Conservation (phyloP, 768 basidiomycete genomes). For the Pleurotus salmoneostramineus region DNA sequence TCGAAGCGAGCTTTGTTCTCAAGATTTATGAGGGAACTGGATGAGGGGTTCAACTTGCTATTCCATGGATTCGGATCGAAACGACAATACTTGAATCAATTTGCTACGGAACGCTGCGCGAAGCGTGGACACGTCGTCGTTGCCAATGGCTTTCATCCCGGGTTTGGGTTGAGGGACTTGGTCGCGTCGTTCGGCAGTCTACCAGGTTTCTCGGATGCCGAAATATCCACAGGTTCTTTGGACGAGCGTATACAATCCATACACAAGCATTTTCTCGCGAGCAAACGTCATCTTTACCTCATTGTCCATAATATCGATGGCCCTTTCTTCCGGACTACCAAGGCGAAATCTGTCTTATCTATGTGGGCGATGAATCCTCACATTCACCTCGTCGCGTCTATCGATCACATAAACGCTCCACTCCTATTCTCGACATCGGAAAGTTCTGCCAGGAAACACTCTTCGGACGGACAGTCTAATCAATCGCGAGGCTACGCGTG, state of each 20-base stretch:
- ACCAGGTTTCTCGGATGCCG: slow-evolving; percentile 33
- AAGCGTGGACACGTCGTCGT: slow-evolving; percentile 70
- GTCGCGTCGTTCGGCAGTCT: slow-evolving; percentile 55
- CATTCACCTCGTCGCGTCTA: slow-evolving; percentile 80
- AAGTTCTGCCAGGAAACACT: slow-evolving; percentile 47
- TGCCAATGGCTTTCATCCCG: slow-evolving; percentile 74
- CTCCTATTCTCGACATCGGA: slow-evolving; percentile 81
- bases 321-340: slow-evolving; percentile 57
- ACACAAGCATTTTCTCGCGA: slow-evolving; percentile 53
- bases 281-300: slow-evolving; percentile 58
- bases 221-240: slow-evolving; percentile 32
- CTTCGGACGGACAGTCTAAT: slow-evolving; percentile 10
- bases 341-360: slow-evolving; percentile 63
- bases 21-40: slow-evolving; percentile 67
- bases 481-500: slow-evolving; percentile 58
- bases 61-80: slow-evolving; percentile 93
- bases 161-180: slow-evolving; percentile 65
- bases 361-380: slow-evolving; percentile 68
- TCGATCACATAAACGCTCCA: slow-evolving; percentile 84
- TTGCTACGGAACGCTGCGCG: slow-evolving; percentile 56
- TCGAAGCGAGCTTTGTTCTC: slow-evolving; percentile 40
- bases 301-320: slow-evolving; percentile 90
- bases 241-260: slow-evolving; percentile 67
- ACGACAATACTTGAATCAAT: slow-evolving; percentile 66
- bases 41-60: slow-evolving; percentile 82